Conservation (phyloP, 2,329 filamentous ascomycete species). For the Neodidymelliopsis sp. region DNA sequence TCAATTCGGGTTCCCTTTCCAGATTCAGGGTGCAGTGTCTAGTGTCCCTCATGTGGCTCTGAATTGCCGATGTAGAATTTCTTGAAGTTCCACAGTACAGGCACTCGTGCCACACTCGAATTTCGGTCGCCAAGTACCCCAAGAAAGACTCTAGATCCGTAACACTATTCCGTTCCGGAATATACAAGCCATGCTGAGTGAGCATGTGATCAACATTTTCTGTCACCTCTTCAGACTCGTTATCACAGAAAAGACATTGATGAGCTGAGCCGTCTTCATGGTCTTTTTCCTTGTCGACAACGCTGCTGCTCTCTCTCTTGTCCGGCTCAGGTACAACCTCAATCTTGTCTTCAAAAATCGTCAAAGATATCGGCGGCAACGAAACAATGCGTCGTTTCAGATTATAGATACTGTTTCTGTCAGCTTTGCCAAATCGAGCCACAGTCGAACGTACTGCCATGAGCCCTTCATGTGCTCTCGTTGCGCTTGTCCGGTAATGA, state of each 20-base stretch:
- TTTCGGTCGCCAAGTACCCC: conserved; percentile 36
- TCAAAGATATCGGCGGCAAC: neutral
- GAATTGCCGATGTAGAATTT: conserved; percentile 32
- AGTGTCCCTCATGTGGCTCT: conserved; percentile 47
- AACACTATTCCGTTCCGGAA: conserved; percentile 13
- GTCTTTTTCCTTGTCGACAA: too few species aligned
- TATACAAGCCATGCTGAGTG: too few species aligned
- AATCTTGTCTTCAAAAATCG: neutral
- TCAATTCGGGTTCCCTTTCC: conserved; percentile 40
- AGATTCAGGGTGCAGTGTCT: conserved; percentile 45
- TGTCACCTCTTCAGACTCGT: too few species aligned
- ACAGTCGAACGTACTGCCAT: conserved; percentile 7
- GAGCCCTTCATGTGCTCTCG: conserved; percentile 7
- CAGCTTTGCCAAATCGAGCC: neutral
- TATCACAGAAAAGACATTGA: too few species aligned
- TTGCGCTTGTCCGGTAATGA: neutral
- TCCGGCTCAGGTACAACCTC: too few species aligned
- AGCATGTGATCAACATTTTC: too few species aligned
- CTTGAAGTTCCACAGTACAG: conserved; percentile 44
- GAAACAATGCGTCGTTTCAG: conserved; percentile 9
- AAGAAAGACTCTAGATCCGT: conserved; percentile 37
- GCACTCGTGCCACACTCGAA: conserved; percentile 42
- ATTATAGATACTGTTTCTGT: conserved; percentile 6
- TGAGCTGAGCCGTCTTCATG: too few species aligned
- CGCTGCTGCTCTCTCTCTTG: too few species aligned